phyloP scores from a whole-genome alignment of 176 grass and related monocot species.

The Eragrostis nindensis region DNA sequence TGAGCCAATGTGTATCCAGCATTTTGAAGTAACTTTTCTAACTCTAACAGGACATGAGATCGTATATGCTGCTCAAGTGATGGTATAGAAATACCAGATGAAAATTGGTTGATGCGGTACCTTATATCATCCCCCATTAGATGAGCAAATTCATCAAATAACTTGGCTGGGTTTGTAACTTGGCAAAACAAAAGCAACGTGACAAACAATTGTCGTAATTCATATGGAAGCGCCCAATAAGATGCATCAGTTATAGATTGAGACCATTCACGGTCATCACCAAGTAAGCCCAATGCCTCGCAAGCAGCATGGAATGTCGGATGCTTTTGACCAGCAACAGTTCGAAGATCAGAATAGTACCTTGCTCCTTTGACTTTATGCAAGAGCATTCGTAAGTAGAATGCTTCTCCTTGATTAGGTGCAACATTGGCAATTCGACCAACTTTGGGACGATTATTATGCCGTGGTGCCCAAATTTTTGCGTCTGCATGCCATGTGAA shows the following conservation, averaged over 20 bases:
- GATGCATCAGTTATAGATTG: neutral
- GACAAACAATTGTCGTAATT: neutral
- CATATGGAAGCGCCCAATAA: neutral
- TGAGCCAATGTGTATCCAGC: neutral
- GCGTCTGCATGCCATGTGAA: neutral
- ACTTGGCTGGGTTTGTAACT: neutral
- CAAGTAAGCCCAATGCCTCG: neutral
- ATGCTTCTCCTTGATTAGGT: neutral
- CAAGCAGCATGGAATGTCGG: neutral
- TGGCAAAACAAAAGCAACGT: neutral
- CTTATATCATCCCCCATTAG: neutral
- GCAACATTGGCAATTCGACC: neutral
- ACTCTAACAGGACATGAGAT: neutral
- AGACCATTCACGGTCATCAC: neutral
- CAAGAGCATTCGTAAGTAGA: neutral
- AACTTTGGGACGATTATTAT: neutral
- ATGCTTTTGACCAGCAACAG: neutral
- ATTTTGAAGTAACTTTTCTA: neutral
- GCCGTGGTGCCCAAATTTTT: neutral
- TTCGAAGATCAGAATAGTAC: neutral
- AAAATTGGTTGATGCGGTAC: neutral
- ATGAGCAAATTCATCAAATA: neutral
- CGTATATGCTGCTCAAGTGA: neutral
- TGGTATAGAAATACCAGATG: neutral
- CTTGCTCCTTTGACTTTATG: neutral